phyloP scores from a whole-genome alignment of 78 protist species.

The Dictyostelium capitatum region DNA sequence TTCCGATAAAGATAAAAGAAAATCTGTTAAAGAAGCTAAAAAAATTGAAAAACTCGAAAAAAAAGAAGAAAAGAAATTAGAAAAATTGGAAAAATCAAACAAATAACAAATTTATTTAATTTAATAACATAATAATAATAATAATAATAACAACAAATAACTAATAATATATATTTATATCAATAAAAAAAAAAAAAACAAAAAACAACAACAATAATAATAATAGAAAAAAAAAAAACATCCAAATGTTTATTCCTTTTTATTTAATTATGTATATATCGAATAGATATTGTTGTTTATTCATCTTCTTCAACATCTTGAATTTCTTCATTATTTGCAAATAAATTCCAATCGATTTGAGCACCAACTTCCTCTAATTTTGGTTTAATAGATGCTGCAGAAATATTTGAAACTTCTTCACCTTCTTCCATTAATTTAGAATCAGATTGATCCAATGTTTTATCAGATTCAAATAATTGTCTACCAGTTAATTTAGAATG shows the following conservation, averaged over 20 bases:
- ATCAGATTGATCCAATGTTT: constrained; percentile 39
- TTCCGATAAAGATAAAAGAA: constrained; percentile 60
- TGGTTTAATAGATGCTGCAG: constrained; percentile 27
- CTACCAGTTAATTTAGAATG: constrained; percentile 44
- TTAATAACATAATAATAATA: background rate
- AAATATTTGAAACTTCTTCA: constrained; percentile 46
- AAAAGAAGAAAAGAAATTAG: constrained; percentile 12
- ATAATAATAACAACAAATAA: background rate
- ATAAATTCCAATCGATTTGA: constrained; percentile 71
- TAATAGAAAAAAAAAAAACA: background rate
- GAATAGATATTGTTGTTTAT: background rate
- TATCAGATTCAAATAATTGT: constrained; percentile 58
- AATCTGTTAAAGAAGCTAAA: constrained; percentile 62
- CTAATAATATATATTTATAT: background rate
- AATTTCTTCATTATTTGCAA: constrained; percentile 39
- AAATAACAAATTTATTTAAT: background rate
- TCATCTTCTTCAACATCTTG: constrained; percentile 54
- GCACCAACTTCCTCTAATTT: constrained; percentile 59
- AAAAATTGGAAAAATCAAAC: background rate
- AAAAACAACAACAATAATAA: background rate
- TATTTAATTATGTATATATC: background rate
- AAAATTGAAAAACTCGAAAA: constrained; percentile 50
- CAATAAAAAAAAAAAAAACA: background rate
- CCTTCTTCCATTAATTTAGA: constrained; percentile 72
- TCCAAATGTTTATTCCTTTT: background rate